These are phyloP conservation scores for Fusarium mundagurra DNA, from an alignment of 2,329 filamentous ascomycete species.

Conservation along the genomic window DNA sequence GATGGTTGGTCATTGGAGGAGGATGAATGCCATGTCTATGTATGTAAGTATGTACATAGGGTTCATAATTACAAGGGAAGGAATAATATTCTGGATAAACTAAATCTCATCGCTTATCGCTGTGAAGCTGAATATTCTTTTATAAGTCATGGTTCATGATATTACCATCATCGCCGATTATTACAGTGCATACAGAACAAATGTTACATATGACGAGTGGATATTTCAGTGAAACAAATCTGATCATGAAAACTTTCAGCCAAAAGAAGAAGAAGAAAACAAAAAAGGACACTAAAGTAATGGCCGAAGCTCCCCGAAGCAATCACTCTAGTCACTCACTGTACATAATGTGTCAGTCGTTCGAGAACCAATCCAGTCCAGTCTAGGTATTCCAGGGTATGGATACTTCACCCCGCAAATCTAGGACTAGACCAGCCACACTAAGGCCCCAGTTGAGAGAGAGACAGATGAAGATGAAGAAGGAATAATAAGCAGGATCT, in stretches of 20 bases:
- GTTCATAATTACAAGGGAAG: not conserved
- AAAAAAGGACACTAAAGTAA: not conserved
- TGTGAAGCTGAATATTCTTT: not conserved
- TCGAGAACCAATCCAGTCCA: conserved; percentile 14
- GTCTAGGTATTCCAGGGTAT: not conserved
- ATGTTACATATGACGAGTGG: not conserved
- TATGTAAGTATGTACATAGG: not conserved
- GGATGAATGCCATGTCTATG: not conserved
- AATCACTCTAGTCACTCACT: not conserved
- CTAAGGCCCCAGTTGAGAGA: conserved; percentile 5
- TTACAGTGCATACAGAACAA: not conserved
- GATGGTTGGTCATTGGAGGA: not conserved
- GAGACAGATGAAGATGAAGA: not conserved
- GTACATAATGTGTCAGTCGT: not conserved
- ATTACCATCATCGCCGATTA: not conserved
- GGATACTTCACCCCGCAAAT: conserved; percentile 28
- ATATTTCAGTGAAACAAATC: not conserved
- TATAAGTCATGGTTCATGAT: not conserved
- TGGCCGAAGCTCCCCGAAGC: conserved; percentile 5
- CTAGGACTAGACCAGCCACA: not conserved
- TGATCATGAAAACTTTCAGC: conserved; percentile 1
- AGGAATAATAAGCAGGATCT: conserved; percentile 7
- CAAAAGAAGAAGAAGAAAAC: not conserved
- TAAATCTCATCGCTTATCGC: conserved; percentile 27
- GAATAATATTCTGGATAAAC: not conserved